Evolutionary conservation across 2,329 filamentous ascomycete genomes (phyloP).

Genomic region (Trichophyton mentagrophytes): DNA sequence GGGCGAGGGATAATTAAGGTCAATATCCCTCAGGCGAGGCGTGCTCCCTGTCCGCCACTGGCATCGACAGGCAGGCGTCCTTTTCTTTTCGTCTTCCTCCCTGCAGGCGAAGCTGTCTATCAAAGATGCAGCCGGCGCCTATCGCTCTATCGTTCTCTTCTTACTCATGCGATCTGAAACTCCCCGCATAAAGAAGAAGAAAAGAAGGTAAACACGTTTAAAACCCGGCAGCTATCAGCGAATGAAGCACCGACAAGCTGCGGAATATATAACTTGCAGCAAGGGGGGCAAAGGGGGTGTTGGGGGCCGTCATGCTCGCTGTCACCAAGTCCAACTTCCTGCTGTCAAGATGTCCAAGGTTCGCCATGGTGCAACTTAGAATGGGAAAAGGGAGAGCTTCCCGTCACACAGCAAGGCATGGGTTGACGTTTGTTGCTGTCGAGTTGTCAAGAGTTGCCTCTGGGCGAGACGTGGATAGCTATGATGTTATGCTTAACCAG

Average conservation of each 20-base stretch:
- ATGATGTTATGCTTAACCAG: not conserved
- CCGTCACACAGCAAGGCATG: conserved; percentile 55
- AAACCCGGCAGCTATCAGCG: not conserved
- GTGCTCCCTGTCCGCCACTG: not conserved
- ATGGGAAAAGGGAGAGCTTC: conserved; percentile 42
- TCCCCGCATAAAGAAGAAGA: not conserved
- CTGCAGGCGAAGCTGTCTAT: too few species aligned
- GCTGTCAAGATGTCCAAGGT: conserved; percentile 13
- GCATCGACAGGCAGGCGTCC: not conserved
- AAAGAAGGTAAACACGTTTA: not conserved
- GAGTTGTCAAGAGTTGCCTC: not conserved
- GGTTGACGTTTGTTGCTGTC: not conserved
- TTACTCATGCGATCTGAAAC: not conserved
- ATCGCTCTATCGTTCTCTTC: not conserved
- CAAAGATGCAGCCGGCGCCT: not conserved
- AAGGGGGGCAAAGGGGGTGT: not conserved
- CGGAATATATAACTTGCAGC: not conserved
- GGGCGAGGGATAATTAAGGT: not conserved
- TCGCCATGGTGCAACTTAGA: conserved; percentile 47
- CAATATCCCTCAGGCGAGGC: not conserved
- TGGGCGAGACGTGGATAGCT: too few species aligned
- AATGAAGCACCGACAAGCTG: not conserved
- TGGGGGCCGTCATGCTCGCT: not conserved
- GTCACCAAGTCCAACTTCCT: not conserved
- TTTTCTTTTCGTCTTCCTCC: too few species aligned